These are phyloP conservation scores for Kitagawia praeruptora DNA, from an alignment of 129 eudicot genomes.

Conservation along the genomic window DNA sequence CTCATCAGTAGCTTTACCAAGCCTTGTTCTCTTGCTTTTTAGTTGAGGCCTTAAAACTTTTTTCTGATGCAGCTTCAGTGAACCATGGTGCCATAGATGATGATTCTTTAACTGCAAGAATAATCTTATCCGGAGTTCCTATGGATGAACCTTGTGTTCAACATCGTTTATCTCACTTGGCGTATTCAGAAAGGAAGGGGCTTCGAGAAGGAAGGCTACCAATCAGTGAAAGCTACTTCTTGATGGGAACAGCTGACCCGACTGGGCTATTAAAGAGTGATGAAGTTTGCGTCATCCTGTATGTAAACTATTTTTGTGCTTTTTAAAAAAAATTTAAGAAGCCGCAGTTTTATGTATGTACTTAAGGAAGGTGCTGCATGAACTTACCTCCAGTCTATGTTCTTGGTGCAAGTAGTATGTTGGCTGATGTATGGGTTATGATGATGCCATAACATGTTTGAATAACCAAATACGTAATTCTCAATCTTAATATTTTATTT, in stretches of 20 bases:
- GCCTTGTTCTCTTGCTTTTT: not conserved
- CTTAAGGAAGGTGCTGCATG: not conserved
- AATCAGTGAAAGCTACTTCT: slow-evolving; percentile 53
- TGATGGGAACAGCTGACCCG: slow-evolving; percentile 89
- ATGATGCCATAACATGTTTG: not conserved
- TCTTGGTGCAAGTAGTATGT: not conserved
- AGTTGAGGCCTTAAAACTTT: not conserved
- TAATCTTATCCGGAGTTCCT: slow-evolving; percentile 53
- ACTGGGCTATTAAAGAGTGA: slow-evolving; percentile 39
- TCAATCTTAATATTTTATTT: slow-evolving; percentile 10
- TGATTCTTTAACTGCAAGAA: slow-evolving; percentile 31
- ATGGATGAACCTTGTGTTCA: slow-evolving; percentile 57
- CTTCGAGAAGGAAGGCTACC: slow-evolving; percentile 66
- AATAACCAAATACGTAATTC: not conserved
- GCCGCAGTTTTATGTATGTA: not conserved
- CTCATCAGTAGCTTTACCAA: not conserved
- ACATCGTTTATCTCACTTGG: slow-evolving; percentile 37
- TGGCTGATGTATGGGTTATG: not conserved
- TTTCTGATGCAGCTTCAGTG: slow-evolving; percentile 43
- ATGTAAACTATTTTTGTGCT: slow-evolving; percentile 7
- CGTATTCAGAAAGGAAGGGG: slow-evolving; percentile 34
- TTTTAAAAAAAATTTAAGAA: not conserved
- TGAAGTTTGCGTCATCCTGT: slow-evolving; percentile 75
- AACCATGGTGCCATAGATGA: slow-evolving; percentile 39
- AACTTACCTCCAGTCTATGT: not conserved